Percentiles rank a stretch among this genome's conserved stretches.
Evolutionary conservation across 352 stramenopile genomes (phyloP).

Genomic region (Albugo laibachii): DNA sequence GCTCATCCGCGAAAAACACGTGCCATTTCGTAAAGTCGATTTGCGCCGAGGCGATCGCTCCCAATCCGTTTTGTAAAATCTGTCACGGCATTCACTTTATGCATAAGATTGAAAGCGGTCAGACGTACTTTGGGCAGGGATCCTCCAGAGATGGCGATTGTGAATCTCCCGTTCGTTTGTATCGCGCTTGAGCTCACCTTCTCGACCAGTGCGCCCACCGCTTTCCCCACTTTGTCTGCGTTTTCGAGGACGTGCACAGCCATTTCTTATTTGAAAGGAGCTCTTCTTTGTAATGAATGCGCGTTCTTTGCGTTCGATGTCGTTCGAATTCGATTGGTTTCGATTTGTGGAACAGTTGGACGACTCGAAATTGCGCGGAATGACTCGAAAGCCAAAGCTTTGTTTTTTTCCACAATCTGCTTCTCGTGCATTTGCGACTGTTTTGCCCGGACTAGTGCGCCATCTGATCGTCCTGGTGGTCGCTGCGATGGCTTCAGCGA

Average conservation of each 20-base stretch:
- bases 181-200: constrained; percentile 47
- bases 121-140: constrained; percentile 52
- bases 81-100: constrained; percentile 5
- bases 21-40: constrained; percentile 93
- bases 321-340: too few relatives aligned
- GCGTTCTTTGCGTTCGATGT: too few relatives aligned
- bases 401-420: too few relatives aligned
- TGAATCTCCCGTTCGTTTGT: constrained; percentile 35
- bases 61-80: constrained; percentile 71
- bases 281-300: too few relatives aligned
- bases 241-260: constrained; percentile 30
- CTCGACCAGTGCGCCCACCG: constrained; percentile 39
- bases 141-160: constrained; percentile 70
- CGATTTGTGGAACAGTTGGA: too few relatives aligned
- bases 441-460: too few relatives aligned
- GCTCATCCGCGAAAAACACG: constrained; percentile 96
- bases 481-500: too few relatives aligned
- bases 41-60: constrained; percentile 31
- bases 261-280: constrained; percentile 10
- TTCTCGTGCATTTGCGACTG: too few relatives aligned
- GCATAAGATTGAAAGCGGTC: background rate
- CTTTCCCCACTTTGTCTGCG: constrained; percentile 32
- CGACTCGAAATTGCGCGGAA: too few relatives aligned
- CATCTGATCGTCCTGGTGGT: too few relatives aligned
- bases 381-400: too few relatives aligned